Evolutionary conservation across 169 alveolate species (phyloP).

Genomic region (Babesia caballi): DNA sequence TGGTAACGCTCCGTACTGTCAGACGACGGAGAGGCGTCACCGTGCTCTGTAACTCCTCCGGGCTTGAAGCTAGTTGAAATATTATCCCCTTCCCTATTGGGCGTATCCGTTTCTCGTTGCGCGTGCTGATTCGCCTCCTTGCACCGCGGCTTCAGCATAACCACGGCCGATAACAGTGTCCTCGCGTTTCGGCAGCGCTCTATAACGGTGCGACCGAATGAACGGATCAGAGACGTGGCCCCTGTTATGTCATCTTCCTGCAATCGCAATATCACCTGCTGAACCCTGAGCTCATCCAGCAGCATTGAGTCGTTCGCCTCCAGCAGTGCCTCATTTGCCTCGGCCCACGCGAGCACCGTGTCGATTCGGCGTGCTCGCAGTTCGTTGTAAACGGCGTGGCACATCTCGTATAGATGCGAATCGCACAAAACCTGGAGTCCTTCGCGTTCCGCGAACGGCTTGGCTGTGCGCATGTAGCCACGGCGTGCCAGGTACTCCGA

Average conservation of each 20-base stretch:
- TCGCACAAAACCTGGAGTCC: slow-evolving; percentile 34
- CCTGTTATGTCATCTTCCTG: slow-evolving; percentile 5
- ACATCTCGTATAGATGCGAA: not conserved
- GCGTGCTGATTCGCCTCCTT: not conserved
- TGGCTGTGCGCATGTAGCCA: slow-evolving; percentile 32
- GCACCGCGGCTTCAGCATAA: not conserved
- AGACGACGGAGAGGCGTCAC: not conserved
- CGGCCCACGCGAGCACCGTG: slow-evolving; percentile 57
- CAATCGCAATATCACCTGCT: slow-evolving; percentile 15
- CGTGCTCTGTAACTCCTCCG: not conserved
- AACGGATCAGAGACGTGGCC: slow-evolving; percentile 2
- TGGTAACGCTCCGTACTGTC: not conserved
- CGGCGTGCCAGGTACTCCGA: slow-evolving; percentile 46
- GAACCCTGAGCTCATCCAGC: slow-evolving; percentile 34
- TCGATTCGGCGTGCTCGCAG: slow-evolving; percentile 15
- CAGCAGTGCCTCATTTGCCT: slow-evolving; percentile 6
- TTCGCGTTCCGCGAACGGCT: slow-evolving; percentile 6
- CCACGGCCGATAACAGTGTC: slow-evolving; percentile 48
- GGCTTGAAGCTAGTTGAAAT: too few species aligned
- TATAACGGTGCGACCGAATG: slow-evolving; percentile 8
- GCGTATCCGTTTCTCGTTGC: too few species aligned
- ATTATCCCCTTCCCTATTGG: too few species aligned
- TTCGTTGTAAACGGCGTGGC: slow-evolving; percentile 17
- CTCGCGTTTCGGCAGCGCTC: slow-evolving; percentile 43
- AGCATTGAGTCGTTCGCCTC: slow-evolving; percentile 6